Evolutionary conservation across 192 early-diverging fungal genomes (phyloP).

Genomic region (Funneliformis geosporum): DNA sequence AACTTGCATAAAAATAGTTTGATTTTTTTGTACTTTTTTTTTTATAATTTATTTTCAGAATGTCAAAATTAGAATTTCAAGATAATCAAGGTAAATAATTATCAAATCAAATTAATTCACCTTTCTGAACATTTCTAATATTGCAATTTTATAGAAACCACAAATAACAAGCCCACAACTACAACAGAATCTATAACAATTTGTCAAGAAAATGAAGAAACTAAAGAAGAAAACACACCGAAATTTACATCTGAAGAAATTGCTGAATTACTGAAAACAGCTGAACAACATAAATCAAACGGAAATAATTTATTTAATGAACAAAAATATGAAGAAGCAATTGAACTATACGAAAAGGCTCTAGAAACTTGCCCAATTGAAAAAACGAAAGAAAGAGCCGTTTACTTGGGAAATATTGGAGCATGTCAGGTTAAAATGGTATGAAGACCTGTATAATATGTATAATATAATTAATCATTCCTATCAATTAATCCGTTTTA

Average conservation of each 20-base stretch:
- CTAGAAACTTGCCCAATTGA: constrained; percentile 44
- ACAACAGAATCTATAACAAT: background rate
- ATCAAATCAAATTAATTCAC: background rate
- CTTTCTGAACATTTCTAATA: background rate
- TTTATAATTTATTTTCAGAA: background rate
- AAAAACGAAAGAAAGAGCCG: constrained; percentile 49
- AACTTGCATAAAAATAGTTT: too few species aligned
- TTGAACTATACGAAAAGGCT: constrained; percentile 48
- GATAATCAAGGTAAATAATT: background rate
- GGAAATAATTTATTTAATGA: constrained; percentile 53
- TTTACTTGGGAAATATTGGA: constrained; percentile 64
- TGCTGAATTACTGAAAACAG: constrained; percentile 47
- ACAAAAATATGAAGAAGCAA: constrained; percentile 47
- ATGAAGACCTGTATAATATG: background rate
- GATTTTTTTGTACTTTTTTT: too few species aligned
- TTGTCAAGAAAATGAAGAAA: background rate
- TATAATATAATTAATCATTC: background rate
- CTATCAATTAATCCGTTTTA: background rate
- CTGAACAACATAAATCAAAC: constrained; percentile 46
- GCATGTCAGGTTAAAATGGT: constrained; percentile 66
- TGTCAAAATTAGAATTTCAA: background rate
- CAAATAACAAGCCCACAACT: too few species aligned
- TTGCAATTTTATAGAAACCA: background rate
- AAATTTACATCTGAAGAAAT: constrained; percentile 27
- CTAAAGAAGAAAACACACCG: background rate